phyloP scores from a whole-genome alignment of 108 stramenopile species.

The Licmophora abbreviata region DNA sequence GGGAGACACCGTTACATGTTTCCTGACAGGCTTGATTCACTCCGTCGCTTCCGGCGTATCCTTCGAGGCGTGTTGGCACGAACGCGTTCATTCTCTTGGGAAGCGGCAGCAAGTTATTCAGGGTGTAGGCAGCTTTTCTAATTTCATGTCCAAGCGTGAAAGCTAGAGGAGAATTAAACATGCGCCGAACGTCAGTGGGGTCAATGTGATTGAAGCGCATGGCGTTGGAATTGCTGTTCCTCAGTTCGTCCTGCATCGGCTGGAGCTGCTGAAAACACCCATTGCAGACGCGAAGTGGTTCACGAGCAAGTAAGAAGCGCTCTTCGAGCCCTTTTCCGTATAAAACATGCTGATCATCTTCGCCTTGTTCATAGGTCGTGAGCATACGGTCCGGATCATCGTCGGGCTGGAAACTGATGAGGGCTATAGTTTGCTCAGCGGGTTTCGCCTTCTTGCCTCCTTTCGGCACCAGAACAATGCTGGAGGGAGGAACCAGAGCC shows the following conservation, averaged over 20 bases:
- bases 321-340: constrained; percentile 70
- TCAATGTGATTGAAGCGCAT: constrained; percentile 83
- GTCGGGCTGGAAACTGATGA: constrained; percentile 33
- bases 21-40: constrained; percentile 36
- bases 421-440: constrained; percentile 2
- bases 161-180: constrained; percentile 74
- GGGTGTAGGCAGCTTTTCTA: constrained; percentile 79
- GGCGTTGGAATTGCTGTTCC: constrained; percentile 60
- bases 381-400: constrained; percentile 61
- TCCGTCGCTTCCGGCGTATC: constrained; percentile 14
- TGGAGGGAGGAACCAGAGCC: constrained; percentile 64
- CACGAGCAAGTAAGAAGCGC: constrained; percentile 41
- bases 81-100: constrained; percentile 34
- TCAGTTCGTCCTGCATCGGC: constrained; percentile 64
- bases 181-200: constrained; percentile 46
- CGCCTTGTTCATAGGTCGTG: constrained; percentile 16
- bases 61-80: background rate
- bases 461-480: constrained; percentile 46
- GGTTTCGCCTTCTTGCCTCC: constrained; percentile 31
- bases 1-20: constrained; percentile 40
- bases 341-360: constrained; percentile 33
- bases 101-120: constrained; percentile 73
- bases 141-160: constrained; percentile 89
- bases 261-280: constrained; percentile 40
- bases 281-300: constrained; percentile 58